phyloP scores from a whole-genome alignment of 805 yeast species.

The Ogataea methylovora region DNA sequence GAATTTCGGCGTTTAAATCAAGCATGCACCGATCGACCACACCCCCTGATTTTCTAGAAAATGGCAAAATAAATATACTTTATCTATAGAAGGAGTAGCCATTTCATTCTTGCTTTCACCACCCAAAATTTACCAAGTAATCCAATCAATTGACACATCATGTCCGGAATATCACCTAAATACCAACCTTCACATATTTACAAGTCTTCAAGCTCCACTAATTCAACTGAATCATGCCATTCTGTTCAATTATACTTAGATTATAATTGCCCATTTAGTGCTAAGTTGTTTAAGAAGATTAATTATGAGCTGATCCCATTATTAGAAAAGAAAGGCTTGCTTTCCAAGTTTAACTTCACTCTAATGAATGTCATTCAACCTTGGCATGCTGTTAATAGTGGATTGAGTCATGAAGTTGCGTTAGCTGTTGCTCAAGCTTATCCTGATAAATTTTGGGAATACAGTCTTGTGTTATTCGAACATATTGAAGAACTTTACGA shows the following conservation, averaged over 20 bases:
- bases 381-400: slow-evolving; percentile 73
- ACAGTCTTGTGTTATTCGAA: slow-evolving; percentile 48
- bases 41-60: too few relatives aligned
- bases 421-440: slow-evolving; percentile 57
- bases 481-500: slow-evolving; percentile 54
- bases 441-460: slow-evolving; percentile 50
- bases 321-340: slow-evolving; percentile 32
- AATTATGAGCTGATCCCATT: slow-evolving; percentile 45
- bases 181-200: slow-evolving; percentile 1
- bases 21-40: too few relatives aligned
- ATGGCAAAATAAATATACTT: too few relatives aligned
- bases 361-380: slow-evolving; percentile 79
- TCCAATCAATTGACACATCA: too few relatives aligned
- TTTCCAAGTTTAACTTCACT: slow-evolving; percentile 49
- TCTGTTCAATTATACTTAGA: slow-evolving; percentile 62
- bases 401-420: slow-evolving; percentile 61
- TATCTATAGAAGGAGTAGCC: too few relatives aligned
- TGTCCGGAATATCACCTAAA: background rate
- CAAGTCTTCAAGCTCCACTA: background rate
- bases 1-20: too few relatives aligned
- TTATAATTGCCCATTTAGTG: slow-evolving; percentile 72
- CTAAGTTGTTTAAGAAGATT: slow-evolving; percentile 53
- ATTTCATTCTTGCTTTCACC: background rate
- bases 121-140: background rate
- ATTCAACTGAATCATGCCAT: slow-evolving; percentile 9